Conservation (phyloP, 2,329 filamentous ascomycete species). For the Trichoderma guizhouense region DNA sequence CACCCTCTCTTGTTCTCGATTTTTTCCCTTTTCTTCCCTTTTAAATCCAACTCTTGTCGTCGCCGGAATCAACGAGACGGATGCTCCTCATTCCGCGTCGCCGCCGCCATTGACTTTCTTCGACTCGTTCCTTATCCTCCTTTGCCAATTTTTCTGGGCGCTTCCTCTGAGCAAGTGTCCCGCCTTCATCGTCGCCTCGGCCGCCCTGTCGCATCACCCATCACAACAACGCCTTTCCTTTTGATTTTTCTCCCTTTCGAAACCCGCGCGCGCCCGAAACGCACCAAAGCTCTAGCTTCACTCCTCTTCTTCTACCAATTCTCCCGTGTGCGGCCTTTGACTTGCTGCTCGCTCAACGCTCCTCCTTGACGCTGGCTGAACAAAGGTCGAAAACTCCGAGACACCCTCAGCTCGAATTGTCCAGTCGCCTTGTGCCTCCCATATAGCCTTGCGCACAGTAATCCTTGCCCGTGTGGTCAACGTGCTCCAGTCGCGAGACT, state of each 20-base stretch:
- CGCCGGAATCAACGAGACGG: background rate
- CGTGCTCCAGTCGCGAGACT: conserved; percentile 60
- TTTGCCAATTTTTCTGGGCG: background rate
- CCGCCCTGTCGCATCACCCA: conserved; percentile 17
- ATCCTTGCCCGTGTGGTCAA: conserved; percentile 42
- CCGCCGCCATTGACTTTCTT: conserved; percentile 15
- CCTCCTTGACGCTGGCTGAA: background rate
- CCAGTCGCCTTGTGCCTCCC: conserved; percentile 1
- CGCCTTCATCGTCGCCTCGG: conserved; percentile 11
- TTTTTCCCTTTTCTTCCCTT: background rate
- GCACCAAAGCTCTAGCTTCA: background rate
- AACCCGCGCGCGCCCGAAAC: background rate
- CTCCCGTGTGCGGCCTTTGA: background rate
- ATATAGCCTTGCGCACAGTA: conserved; percentile 17
- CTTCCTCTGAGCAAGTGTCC: conserved; percentile 5
- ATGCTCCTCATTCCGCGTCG: conserved; percentile 5
- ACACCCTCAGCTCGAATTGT: conserved; percentile 6
- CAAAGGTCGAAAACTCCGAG: background rate
- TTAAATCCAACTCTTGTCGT: background rate
- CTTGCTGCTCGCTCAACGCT: background rate
- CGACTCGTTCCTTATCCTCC: conserved; percentile 13
- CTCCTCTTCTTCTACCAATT: background rate
- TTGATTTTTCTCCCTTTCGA: conserved; percentile 3
- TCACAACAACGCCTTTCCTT: conserved; percentile 3
- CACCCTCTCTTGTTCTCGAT: conserved; percentile 15